phyloP scores from a whole-genome alignment of 2,329 filamentous ascomycete species.

The Colletotrichum sp. region DNA sequence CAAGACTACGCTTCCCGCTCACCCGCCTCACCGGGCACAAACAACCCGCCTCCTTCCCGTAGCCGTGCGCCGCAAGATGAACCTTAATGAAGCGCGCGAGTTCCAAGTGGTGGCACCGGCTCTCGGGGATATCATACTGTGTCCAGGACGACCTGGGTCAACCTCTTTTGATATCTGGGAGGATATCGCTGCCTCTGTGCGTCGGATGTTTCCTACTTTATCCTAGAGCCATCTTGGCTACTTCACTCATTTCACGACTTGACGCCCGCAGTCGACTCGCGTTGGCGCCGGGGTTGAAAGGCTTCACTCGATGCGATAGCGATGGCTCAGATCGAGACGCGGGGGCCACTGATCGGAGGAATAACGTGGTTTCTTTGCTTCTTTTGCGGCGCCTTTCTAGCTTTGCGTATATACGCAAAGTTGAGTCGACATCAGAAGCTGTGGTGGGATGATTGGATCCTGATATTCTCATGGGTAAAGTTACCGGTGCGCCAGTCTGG shows the following conservation, averaged over 20 bases:
- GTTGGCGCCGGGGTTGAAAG: background rate
- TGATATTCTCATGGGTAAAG: constrained; percentile 31
- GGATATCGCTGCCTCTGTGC: background rate
- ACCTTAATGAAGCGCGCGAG: background rate
- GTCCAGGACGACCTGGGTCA: background rate
- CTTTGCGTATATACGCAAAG: constrained; percentile 27
- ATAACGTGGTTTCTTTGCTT: constrained; percentile 32
- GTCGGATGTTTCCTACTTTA: background rate
- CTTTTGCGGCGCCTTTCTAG: constrained; percentile 23
- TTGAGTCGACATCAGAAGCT: constrained; percentile 18
- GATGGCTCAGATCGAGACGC: background rate
- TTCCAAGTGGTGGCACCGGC: background rate
- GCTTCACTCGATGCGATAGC: background rate
- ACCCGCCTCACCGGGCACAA: background rate
- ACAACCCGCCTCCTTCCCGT: background rate
- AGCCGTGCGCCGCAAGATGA: constrained; percentile 1
- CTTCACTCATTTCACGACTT: background rate
- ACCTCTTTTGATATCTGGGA: background rate
- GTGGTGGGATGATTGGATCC: constrained; percentile 29
- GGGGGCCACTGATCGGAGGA: constrained; percentile 15
- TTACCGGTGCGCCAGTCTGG: rapidly evolving
- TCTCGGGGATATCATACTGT: background rate
- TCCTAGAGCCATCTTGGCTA: background rate
- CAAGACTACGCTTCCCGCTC: background rate
- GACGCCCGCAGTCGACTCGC: background rate